Percentiles rank a stretch among this genome's conserved stretches.
Evolutionary conservation across 768 basidiomycete genomes (phyloP).

Genomic region (Pholiota conissans): DNA sequence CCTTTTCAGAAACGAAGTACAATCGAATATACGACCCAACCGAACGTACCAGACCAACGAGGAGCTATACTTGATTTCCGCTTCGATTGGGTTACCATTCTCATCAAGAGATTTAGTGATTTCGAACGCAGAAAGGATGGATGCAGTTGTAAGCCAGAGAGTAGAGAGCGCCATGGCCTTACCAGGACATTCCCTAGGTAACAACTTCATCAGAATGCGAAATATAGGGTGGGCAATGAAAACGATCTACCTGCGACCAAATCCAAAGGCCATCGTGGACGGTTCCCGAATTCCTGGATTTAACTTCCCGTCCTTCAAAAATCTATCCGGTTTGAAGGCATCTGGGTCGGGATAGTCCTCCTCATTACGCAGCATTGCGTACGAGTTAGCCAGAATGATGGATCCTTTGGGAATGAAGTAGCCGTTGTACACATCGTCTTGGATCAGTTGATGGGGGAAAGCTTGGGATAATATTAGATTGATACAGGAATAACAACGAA

Average conservation of each 20-base stretch:
- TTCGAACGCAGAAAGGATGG: conserved; percentile 19
- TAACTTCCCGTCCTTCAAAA: conserved; percentile 24
- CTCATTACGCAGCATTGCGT: conserved; percentile 31
- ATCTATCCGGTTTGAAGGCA: conserved; percentile 40
- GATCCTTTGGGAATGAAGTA: conserved; percentile 22
- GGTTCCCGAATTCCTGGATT: conserved; percentile 5
- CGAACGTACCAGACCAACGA: conserved; percentile 10
- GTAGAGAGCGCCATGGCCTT: conserved; percentile 19
- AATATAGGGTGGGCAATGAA: background rate
- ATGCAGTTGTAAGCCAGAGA: conserved; percentile 19
- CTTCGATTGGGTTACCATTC: conserved; percentile 28
- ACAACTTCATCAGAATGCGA: background rate
- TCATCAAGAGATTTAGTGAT: conserved; percentile 28
- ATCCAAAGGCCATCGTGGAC: conserved; percentile 17
- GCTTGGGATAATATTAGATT: background rate
- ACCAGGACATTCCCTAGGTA: conserved; percentile 27
- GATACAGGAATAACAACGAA: background rate
- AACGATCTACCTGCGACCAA: conserved; percentile 11
- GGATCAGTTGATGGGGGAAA: background rate
- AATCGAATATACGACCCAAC: background rate
- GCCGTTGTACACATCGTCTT: conserved; percentile 19
- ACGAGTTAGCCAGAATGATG: conserved; percentile 18
- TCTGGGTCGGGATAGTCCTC: conserved; percentile 35
- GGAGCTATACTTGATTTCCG: conserved; percentile 14
- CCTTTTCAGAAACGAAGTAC: no score